phyloP scores from a whole-genome alignment of 2,329 filamentous ascomycete genomes.

The Paecilomyces sp. region DNA sequence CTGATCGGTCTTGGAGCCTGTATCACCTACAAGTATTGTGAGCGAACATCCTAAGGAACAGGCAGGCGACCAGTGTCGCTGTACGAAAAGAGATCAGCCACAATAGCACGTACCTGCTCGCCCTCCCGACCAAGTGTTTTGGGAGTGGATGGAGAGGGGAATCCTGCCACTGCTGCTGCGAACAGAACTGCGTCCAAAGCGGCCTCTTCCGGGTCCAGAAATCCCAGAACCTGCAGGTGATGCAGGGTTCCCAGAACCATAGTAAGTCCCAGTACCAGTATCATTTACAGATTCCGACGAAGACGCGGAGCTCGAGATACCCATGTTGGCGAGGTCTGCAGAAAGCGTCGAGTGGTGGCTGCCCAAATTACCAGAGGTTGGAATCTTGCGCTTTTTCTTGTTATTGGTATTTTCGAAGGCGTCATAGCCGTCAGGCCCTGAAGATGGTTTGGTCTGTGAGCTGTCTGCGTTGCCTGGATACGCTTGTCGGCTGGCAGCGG shows the following conservation, averaged over 20 bases:
- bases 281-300: conserved; percentile 38
- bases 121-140: conserved; percentile 46
- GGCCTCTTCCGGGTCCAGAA: conserved; percentile 76
- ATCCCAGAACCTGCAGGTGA: conserved; percentile 60
- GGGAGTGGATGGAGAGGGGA: conserved; percentile 54
- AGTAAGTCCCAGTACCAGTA: conserved; percentile 44
- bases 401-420: conserved; percentile 98
- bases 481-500: conserved; percentile 17
- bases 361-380: conserved; percentile 68
- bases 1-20: conserved; percentile 43
- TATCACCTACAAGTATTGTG: conserved; percentile 28
- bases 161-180: conserved; percentile 51
- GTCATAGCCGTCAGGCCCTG: conserved; percentile 83
- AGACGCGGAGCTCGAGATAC: conserved; percentile 45
- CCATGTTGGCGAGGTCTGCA: conserved; percentile 59
- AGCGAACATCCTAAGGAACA: conserved; percentile 7
- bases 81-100: conserved; percentile 38
- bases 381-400: conserved; percentile 98
- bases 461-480: conserved; percentile 20
- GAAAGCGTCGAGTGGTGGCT: conserved; percentile 53
- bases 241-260: conserved; percentile 49
- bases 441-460: conserved; percentile 48
- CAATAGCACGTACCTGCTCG: conserved; percentile 43
- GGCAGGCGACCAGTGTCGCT: conserved; percentile 20
- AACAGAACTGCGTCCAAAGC: conserved; percentile 58